These are phyloP conservation scores for Verticillium zaregamsianum DNA, from an alignment of 2,329 filamentous ascomycete genomes.

Conservation along the genomic window DNA sequence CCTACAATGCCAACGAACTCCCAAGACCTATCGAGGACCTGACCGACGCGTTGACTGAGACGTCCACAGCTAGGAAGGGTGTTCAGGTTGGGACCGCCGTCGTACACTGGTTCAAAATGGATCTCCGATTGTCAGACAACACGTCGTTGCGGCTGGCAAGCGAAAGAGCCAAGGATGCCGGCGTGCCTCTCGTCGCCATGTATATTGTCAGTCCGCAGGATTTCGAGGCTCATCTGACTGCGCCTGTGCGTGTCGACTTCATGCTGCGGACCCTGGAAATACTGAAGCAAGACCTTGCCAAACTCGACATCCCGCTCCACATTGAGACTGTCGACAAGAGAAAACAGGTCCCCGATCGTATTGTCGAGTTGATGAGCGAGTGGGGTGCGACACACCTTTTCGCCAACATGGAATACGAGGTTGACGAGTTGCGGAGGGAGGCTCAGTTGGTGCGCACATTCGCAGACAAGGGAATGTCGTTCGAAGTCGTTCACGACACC, in stretches of 20 bases:
- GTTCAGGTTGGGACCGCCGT: constrained; percentile 58
- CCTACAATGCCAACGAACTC: constrained; percentile 68
- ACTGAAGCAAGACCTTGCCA: constrained; percentile 61
- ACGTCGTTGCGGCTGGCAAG: constrained; percentile 64
- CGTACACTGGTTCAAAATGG: constrained; percentile 88
- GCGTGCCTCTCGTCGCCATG: constrained; percentile 68
- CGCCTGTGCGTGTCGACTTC: constrained; percentile 74
- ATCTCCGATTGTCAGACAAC: constrained; percentile 73
- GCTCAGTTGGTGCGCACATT: constrained; percentile 58
- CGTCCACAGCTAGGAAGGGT: constrained; percentile 45
- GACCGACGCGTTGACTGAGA: constrained; percentile 56
- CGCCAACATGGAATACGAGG: constrained; percentile 86
- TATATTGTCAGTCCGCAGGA: constrained; percentile 83
- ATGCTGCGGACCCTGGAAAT: constrained; percentile 66
- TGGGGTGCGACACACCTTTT: constrained; percentile 76
- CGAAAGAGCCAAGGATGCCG: constrained; percentile 58
- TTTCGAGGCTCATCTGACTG: constrained; percentile 73
- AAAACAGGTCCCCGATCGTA: constrained; percentile 52
- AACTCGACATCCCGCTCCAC: constrained; percentile 72
- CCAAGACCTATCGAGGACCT: constrained; percentile 71
- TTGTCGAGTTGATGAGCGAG: constrained; percentile 61
- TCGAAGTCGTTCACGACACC: constrained; percentile 74
- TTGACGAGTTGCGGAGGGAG: constrained; percentile 81
- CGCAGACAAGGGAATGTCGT: constrained; percentile 58
- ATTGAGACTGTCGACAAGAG: constrained; percentile 68